Base-by-base conservation (phyloP, 2,329 filamentous ascomycete genomes). In the Penicillium sp. region DNA sequence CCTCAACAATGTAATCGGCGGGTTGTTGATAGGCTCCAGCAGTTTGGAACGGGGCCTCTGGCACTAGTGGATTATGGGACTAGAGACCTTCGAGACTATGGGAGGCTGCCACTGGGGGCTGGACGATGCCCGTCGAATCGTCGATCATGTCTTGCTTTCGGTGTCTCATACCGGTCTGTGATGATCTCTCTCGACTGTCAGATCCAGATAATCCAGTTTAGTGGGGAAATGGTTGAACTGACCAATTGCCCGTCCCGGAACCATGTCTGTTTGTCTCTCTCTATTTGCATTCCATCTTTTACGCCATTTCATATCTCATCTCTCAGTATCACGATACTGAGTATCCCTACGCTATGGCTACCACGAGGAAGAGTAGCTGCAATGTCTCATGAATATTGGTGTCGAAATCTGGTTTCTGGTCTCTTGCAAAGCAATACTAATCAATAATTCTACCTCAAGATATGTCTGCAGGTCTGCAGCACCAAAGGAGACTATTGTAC, bases 181-280 rank as follows among this genome's bases (percentile, higher is more conserved):
- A 52, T 49, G 61, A 65, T 63, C 63, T 20, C 51, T 55, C 4
- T 57, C 54, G 38, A 55, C 41, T 54, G 59, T 62, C 60, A 57
- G 51, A 64, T 63, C 43, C 45, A 25, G 41, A 20, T 43, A n/a
- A 35, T 37, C 35, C n/a, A 37, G 10, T 50, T n/a, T 47, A 22
- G 20, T 14, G 17, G 17, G n/a, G 35, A 35, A 17, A 22, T 5
- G 15, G 28, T 35, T 8, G 11, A 22, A 31, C 47, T 31, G 35
- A n/a, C 48, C 12, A 50, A 12, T 22, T 47, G 14, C 43, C 31
- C 22, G 7, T 15, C 43, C 43, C 43, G 28, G 14, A 8, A 31
- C 3, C 14, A 7, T 28, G 7, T n/a, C 15, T 47, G 43, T 47
- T 31, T 7, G 43, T 31, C 17, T 28, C 10, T n/a, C 15, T 31